Conservation (phyloP, 2,329 filamentous ascomycete species). For the Diaporthe nobilis region DNA sequence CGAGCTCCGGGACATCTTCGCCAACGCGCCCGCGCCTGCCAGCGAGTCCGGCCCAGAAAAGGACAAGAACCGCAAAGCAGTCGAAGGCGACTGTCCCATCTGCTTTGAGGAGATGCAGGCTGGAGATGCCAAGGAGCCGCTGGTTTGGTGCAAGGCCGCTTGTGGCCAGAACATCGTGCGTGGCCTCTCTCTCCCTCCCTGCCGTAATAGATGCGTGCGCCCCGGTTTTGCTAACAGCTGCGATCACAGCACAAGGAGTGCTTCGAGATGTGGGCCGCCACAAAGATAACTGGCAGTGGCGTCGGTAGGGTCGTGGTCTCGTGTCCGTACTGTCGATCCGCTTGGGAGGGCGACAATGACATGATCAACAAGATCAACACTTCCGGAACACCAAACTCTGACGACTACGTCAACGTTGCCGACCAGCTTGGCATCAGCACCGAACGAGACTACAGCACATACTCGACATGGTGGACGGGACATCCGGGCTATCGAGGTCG, state of each 20-base stretch:
- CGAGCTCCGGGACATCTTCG: slow-evolving; percentile 73
- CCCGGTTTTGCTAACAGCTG: background rate
- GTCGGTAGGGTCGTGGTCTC: slow-evolving; percentile 57
- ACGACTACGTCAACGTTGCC: slow-evolving; percentile 75
- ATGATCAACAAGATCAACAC: slow-evolving; percentile 60
- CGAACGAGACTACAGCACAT: slow-evolving; percentile 56
- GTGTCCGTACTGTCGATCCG: slow-evolving; percentile 73
- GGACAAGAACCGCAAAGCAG: slow-evolving; percentile 60
- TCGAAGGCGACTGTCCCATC: slow-evolving; percentile 70
- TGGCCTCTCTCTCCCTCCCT: background rate
- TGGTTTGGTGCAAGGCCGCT: slow-evolving; percentile 66
- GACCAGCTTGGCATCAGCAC: slow-evolving; percentile 70
- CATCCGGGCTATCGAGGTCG: slow-evolving; percentile 8
- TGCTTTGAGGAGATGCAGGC: slow-evolving; percentile 65
- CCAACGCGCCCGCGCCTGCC: slow-evolving; percentile 65
- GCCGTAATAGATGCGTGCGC: background rate
- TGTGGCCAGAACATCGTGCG: slow-evolving; percentile 66
- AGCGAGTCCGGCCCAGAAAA: slow-evolving; percentile 46
- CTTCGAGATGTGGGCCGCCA: slow-evolving; percentile 67
- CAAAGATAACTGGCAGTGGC: slow-evolving; percentile 55
- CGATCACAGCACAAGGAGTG: slow-evolving; percentile 59
- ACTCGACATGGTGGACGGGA: slow-evolving; percentile 36
- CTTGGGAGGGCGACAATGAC: slow-evolving; percentile 65
- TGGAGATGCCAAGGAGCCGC: slow-evolving; percentile 50
- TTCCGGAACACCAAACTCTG: slow-evolving; percentile 55